A percentile compares a stretch with the other conserved stretches of the same genome.
phyloP scores from a whole-genome alignment of 2,329 filamentous ascomycete species.

The Colletotrichum tropicale region DNA sequence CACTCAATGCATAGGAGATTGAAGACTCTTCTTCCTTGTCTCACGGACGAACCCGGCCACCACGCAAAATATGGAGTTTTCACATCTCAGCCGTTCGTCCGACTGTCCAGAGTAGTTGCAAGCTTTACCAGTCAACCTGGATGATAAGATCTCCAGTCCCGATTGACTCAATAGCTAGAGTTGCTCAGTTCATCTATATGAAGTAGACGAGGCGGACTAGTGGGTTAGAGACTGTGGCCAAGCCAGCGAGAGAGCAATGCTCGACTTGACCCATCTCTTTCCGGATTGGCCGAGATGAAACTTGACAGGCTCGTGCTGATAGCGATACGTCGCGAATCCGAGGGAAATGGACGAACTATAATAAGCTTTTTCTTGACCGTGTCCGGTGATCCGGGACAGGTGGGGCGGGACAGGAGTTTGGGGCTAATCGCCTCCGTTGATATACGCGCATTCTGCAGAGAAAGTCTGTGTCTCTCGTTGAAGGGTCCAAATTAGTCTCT shows the following conservation, averaged over 20 bases:
- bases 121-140: neutral
- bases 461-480: neutral
- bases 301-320: neutral
- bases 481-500: neutral
- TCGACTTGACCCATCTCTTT: neutral
- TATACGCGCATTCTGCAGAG: neutral
- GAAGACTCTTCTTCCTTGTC: neutral
- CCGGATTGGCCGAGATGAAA: neutral
- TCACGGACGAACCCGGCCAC: neutral
- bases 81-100: neutral
- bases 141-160: neutral
- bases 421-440: neutral
- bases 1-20: neutral
- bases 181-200: neutral
- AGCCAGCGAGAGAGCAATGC: neutral
- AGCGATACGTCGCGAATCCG: neutral
- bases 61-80: neutral
- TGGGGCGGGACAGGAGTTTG: neutral
- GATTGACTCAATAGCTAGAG: neutral
- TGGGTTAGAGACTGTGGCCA: neutral
- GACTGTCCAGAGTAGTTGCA: neutral
- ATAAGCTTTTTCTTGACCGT: slow-evolving; percentile 37
- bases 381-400: neutral
- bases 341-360: neutral
- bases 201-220: neutral